Percentiles rank a stretch among this genome's conserved stretches.
Evolutionary conservation across 2,329 filamentous ascomycete genomes (phyloP).

Genomic region (Aspergillus unguis): DNA sequence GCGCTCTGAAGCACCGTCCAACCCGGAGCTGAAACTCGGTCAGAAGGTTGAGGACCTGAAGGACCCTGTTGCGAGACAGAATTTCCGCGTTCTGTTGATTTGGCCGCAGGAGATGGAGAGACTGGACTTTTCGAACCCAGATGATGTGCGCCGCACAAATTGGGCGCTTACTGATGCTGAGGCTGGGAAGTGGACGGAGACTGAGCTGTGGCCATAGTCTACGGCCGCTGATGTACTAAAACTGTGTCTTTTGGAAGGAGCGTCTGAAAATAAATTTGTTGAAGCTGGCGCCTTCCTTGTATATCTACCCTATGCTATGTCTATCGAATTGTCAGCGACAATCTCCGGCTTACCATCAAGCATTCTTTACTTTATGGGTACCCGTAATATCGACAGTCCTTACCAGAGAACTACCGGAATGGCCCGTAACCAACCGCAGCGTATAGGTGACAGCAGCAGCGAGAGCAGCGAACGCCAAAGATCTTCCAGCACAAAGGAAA

Average conservation of each 20-base stretch:
- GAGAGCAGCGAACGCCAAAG: no score
- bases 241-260: no score
- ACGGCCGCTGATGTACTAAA: no score
- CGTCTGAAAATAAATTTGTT: not conserved
- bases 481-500: no score
- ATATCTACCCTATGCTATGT: not conserved
- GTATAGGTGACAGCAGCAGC: no score
- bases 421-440: no score
- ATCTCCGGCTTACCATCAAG: not conserved
- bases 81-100: constrained; percentile 87
- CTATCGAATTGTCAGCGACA: not conserved
- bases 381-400: no score
- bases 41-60: constrained; percentile 68
- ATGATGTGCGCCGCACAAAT: constrained; percentile 60
- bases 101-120: constrained; percentile 74
- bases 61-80: constrained; percentile 65
- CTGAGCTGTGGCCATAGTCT: constrained; percentile 63
- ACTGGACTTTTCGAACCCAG: constrained; percentile 67
- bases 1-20: constrained; percentile 49
- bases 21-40: constrained; percentile 48
- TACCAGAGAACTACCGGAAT: no score
- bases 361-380: no score
- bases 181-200: constrained; percentile 58
- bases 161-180: constrained; percentile 59
- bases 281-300: not conserved